These are phyloP conservation scores for Pichia nakasei DNA, from an alignment of 805 yeast genomes.

Conservation along the genomic window DNA sequence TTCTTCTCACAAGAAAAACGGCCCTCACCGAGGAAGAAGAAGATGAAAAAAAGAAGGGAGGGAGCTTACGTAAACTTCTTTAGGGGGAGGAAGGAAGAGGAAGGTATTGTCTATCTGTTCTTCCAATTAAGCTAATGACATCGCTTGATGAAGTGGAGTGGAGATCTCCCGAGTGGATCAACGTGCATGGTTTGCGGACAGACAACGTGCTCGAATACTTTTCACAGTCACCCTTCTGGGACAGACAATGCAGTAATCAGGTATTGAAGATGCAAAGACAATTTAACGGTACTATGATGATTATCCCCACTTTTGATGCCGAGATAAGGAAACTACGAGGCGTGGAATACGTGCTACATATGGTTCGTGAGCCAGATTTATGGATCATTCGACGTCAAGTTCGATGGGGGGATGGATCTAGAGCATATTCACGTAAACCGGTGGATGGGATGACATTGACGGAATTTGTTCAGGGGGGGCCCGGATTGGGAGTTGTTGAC, in stretches of 20 bases:
- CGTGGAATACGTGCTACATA: constrained; percentile 67
- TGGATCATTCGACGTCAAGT: constrained; percentile 87
- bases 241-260: constrained; percentile 88
- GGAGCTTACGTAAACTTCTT: too few species aligned
- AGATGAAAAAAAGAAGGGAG: too few species aligned
- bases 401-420: constrained; percentile 36
- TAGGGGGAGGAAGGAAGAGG: too few species aligned
- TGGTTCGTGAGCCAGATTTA: constrained; percentile 79
- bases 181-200: constrained; percentile 74
- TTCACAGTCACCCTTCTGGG: constrained; percentile 90
- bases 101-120: neutral
- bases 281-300: constrained; percentile 1
- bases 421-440: neutral
- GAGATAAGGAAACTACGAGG: constrained; percentile 78
- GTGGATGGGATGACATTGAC: constrained; percentile 41
- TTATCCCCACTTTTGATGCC: constrained; percentile 28
- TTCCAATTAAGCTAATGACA: neutral
- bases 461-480: constrained; percentile 83
- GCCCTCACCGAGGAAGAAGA: too few species aligned
- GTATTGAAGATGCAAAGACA: constrained; percentile 91
- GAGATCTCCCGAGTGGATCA: constrained; percentile 97
- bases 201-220: constrained; percentile 91
- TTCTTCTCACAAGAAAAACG: too few species aligned
- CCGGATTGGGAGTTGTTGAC: constrained; percentile 47
- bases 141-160: constrained; percentile 86